Base-by-base conservation (phyloP, 2,329 filamentous ascomycete species). In the Diplodia seriata region DNA sequence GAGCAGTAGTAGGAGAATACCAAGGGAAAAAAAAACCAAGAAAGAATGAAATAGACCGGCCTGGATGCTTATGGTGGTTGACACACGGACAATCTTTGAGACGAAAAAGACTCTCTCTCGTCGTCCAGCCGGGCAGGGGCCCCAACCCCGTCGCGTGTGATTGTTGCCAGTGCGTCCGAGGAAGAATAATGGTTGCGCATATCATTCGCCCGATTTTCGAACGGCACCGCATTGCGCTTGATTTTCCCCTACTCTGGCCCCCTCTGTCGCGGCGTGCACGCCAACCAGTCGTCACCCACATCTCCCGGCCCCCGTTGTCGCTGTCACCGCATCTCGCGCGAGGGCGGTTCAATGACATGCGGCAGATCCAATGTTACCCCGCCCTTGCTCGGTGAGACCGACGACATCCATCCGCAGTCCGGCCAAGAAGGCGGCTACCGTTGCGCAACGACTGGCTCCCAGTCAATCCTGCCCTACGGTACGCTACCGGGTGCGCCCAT, bases 401-500 rank as follows among this genome's bases (percentile, higher is more conserved):
- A 47, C 15, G 15, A n/a, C 40, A 47, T 47, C 40, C 36, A 38
- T 38, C 40, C 40, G 40, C 38, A 43, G 6, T 43, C 40, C 40
- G 15, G 14, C 40, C 18, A 15, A 43, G 23, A 43, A 62, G 18
- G 59, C 59, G 47, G 31, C 43, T 36, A 29, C 29, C 20, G 47
- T 49, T 26, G 29, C 47, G n/a, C 26, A 53, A 63, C 31, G 47
- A 63, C 43, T 63, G 59, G 59, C 59, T 51, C 29, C 15, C 59
- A 15, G 14, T 5, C 2, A 50, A 50, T 23, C 47, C n/a, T 53
- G 31, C 47, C 15, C 23, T 38, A 3, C 11, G 59, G 59, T 51
- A 62, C 59, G 23, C 59, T 20, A 15, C 26, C 15, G 33, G 40
- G 33, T 62, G 33, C 57, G 57, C 29, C 47, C 18, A 23, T 1